A percentile compares a stretch with the other conserved stretches of the same genome.
Conservation (phyloP, 1,284 basidiomycete genomes). For the Apiotrichum laibachii region DNA sequence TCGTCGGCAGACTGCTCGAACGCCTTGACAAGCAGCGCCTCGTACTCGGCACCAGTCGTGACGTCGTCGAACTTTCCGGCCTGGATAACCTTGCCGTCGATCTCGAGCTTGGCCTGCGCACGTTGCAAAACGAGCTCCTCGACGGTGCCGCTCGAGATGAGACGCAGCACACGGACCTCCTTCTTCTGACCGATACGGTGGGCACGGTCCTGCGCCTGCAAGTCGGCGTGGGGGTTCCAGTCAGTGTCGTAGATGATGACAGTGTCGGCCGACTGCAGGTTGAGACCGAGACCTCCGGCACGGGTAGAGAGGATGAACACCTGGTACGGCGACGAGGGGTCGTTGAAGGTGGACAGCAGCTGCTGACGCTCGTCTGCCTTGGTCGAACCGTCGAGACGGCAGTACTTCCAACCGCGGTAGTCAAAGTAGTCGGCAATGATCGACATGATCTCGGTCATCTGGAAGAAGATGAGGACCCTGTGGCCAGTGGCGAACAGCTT, state of each 20-base stretch:
- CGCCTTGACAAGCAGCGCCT: slow-evolving; percentile 78
- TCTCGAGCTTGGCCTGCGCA: slow-evolving; percentile 94
- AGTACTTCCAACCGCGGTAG: slow-evolving; percentile 83
- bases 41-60: slow-evolving; percentile 95
- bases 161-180: slow-evolving; percentile 91
- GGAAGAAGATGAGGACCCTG: slow-evolving; percentile 94
- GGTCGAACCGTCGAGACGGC: slow-evolving; percentile 94
- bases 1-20: slow-evolving; percentile 64
- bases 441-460: slow-evolving; percentile 99
- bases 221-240: slow-evolving; percentile 96
- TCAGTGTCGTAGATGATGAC: slow-evolving; percentile 79
- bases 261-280: slow-evolving; percentile 96
- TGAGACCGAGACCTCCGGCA: slow-evolving; percentile 95
- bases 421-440: slow-evolving; percentile 98
- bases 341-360: slow-evolving; percentile 88
- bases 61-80: slow-evolving; percentile 99
- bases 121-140: slow-evolving; percentile 96
- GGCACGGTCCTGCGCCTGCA: slow-evolving; percentile 78
- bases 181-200: slow-evolving; percentile 99
- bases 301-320: slow-evolving; percentile 96
- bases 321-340: slow-evolving; percentile 80
- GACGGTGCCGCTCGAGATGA: slow-evolving; percentile 97
- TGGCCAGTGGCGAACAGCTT: slow-evolving; percentile 92
- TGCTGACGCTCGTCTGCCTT: slow-evolving; percentile 96
- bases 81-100: slow-evolving; percentile 99